Base-by-base conservation (phyloP, 2,329 filamentous ascomycete species). In the Paracamarosporium sp. region DNA sequence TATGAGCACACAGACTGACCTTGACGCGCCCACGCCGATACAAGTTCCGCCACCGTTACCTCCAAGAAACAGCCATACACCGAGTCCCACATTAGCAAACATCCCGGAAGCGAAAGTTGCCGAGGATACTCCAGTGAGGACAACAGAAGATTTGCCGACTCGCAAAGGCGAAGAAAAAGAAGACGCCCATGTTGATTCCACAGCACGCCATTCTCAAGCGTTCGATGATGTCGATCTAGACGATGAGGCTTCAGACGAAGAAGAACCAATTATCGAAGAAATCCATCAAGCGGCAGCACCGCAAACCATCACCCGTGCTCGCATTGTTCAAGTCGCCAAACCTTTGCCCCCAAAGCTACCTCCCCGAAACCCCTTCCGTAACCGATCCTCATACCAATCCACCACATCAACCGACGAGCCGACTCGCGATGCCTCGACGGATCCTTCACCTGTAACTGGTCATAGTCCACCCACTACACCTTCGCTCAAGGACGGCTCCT, bases 321-420 rank as follows among this genome's bases (percentile, higher is more conserved):
- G 90, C 50, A 81, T 97, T 50, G 91, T 97, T 27, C 93, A 87
- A 44, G 96, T 97, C 57, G 88, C 91, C 12, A 96, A 94, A 78
- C 86, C 92, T 33, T 78, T 88, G 1, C 86, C 92, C 1, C 93
- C 93, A 1, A 88, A 90, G 8, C 83, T 97, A 12, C 93, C 93
- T 1, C 83, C 86, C 3, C 84, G 93, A 46, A 96, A 90, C 70
- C 90, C 92, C 1, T 88, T 88, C 58, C 78, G 81, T 38, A 76
- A 71, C 53, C 64, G 76, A 20, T 63, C 77, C 24, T 75, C 76
- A 45, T 68, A 78, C 53, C 65, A 68, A 43, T 71, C 73, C 0
- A 69, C 70, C 28, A 60, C 63, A 12, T 69, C 68, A 17, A 64
- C 60, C n/a, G 69, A 69, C 15, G 53, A 55, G 40, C 25, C 59